Evolutionary conservation across 768 basidiomycete species (phyloP), one percentile per base, ranked within the genome.

Genomic region (Boletus sp.): DNA sequence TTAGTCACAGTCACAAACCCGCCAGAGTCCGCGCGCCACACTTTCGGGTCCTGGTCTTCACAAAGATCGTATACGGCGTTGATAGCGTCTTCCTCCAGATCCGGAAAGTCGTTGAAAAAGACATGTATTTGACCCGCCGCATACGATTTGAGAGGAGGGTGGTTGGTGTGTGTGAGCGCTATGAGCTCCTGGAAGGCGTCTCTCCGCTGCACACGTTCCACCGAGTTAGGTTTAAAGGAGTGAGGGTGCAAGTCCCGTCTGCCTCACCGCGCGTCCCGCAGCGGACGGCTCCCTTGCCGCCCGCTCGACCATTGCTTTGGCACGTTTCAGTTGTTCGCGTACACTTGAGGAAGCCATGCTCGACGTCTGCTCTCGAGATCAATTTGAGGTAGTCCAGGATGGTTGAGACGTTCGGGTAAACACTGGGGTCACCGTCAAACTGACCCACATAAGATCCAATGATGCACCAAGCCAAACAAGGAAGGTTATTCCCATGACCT

Each of bases 41-140:
- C 86, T 58, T 72, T 72, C 13, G 77, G 60, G 37, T 79, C 77
- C 45, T 79, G 79, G 72, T 89, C 87, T 67, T 89, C 87, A 64
- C 87, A 89, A 0, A 89, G 71, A 70, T 89, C 87, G 61, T 88
- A 89, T 13, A 89, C 78, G n/a, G 84, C 83, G 60, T 89, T 84
- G 63, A 89, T 87, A 7, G 84, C 84, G 21, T 80, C 80, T 59
- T 89, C 88, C 65, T 87, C 84, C n/a, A 85, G 71, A 42, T 87
- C 87, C 0, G 83, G 81, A 59, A 87, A 85, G 67, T 85, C 82
- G 58, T 72, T 79, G 72, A 88, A 82, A 65, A 84, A 84, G 46
- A 70, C 58, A 33, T 74, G 79, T 52, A 89, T 79, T 48, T 83
- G 77, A 32, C 70, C 70, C 0, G 85, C 86, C 0, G 83, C 84